phyloP scores from a whole-genome alignment of 192 early-diverging fungal species.

The Rhizoclosmatium globosum region DNA sequence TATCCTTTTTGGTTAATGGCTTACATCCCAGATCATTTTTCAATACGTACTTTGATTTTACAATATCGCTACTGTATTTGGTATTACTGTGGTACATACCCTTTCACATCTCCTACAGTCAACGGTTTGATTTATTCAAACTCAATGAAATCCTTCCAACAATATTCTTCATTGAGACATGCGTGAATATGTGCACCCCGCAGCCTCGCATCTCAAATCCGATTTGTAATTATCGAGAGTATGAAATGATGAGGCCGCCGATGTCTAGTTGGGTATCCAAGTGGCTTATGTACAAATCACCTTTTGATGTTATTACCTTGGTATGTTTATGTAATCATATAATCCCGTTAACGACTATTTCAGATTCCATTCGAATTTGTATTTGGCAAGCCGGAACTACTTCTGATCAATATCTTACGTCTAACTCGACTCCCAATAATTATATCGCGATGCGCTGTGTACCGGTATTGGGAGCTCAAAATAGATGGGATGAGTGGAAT shows the following conservation, averaged over 20 bases:
- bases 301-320: slow-evolving; percentile 18
- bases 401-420: neutral
- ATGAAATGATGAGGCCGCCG: slow-evolving; percentile 8
- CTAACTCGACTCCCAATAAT: neutral
- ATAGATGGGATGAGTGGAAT: neutral
- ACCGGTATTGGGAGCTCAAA: neutral
- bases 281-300: neutral
- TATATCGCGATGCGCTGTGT: neutral
- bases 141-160: neutral
- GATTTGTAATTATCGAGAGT: neutral
- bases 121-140: neutral
- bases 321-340: neutral
- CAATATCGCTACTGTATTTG: neutral
- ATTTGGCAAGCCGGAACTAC: neutral
- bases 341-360: neutral
- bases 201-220: neutral
- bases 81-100: neutral
- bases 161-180: neutral
- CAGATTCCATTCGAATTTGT: slow-evolving; percentile 14
- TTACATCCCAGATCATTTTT: slow-evolving; percentile 9
- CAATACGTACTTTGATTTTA: neutral
- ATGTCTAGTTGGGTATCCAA: slow-evolving; percentile 5
- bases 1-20: neutral
- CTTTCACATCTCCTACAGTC: neutral
- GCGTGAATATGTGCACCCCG: slow-evolving; percentile 7